phyloP scores from a whole-genome alignment of 257 asterid genomes.

The Solanum peruvianum region DNA sequence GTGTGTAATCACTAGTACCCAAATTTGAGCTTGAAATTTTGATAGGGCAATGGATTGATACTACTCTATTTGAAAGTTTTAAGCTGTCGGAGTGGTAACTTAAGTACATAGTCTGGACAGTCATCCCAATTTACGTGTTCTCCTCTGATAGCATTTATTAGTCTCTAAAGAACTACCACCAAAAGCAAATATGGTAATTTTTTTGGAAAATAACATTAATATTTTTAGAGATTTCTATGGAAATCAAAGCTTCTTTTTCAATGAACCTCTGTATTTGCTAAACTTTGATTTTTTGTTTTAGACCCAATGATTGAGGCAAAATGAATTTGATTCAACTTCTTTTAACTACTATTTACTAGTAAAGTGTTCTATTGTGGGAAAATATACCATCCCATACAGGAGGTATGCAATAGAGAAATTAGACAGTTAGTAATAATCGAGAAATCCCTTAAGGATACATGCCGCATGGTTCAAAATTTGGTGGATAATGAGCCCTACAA shows the following conservation, averaged over 20 bases:
- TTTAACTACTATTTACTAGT: neutral
- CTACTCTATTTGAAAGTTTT: neutral
- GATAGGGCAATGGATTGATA: neutral
- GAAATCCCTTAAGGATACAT: neutral
- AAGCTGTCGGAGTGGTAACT: neutral
- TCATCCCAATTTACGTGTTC: neutral
- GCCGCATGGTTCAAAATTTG: neutral
- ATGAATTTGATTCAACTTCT: neutral
- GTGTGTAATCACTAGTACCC: neutral
- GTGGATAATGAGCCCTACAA: neutral
- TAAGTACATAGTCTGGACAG: neutral
- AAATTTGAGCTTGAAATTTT: neutral
- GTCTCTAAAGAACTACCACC: neutral
- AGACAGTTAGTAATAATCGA: neutral
- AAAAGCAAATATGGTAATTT: neutral
- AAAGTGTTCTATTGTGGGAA: neutral
- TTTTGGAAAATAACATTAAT: neutral
- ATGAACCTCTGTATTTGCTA: neutral
- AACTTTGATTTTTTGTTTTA: neutral
- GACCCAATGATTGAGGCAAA: neutral
- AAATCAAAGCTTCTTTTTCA: neutral
- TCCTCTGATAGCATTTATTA: neutral
- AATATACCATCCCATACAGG: neutral
- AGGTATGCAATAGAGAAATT: neutral
- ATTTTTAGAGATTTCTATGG: neutral